These are phyloP conservation scores for Rhododendron kiyosumense DNA, from an alignment of 148 eudicot species.

Conservation along the genomic window DNA sequence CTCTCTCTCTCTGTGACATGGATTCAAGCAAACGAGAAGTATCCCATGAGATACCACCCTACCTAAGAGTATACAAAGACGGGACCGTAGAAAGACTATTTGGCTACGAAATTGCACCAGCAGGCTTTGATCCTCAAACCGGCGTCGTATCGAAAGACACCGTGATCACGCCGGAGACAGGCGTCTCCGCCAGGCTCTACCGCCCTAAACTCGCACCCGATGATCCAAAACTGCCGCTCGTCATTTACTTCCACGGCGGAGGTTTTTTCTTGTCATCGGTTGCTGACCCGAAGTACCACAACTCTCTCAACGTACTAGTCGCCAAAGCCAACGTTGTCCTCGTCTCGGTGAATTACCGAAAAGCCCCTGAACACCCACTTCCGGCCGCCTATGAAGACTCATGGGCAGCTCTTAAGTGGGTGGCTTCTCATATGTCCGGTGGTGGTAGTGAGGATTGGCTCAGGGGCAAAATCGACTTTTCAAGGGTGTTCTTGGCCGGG, in stretches of 20 bases:
- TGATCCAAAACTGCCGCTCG: slow-evolving; percentile 27
- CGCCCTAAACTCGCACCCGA: slow-evolving; percentile 13
- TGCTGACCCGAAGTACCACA: slow-evolving; percentile 42
- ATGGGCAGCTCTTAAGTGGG: slow-evolving; percentile 42
- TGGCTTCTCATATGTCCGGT: slow-evolving; percentile 21
- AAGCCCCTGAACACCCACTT: slow-evolving; percentile 54
- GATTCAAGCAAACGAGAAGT: slow-evolving; percentile 8
- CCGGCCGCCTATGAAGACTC: slow-evolving; percentile 56
- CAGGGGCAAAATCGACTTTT: slow-evolving; percentile 22
- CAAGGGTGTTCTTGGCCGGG: slow-evolving; percentile 28
- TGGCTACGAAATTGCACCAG: slow-evolving; percentile 30
- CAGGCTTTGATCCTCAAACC: slow-evolving; percentile 32
- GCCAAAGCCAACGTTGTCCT: slow-evolving; percentile 21
- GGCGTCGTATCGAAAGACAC: slow-evolving; percentile 38
- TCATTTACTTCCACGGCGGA: slow-evolving; percentile 53
- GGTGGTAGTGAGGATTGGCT: slow-evolving; percentile 29
- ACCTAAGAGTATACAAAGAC: slow-evolving; percentile 38
- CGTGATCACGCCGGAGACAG: slow-evolving; percentile 21
- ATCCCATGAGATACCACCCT: slow-evolving; percentile 38
- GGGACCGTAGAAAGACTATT: slow-evolving; percentile 39
- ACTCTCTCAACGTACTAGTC: slow-evolving; percentile 31
- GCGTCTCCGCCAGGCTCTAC: slow-evolving; percentile 40
- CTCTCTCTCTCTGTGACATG: slow-evolving; percentile 3
- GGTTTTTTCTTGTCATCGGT: slow-evolving; percentile 35
- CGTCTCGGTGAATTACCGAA: slow-evolving; percentile 46